Conservation (phyloP, 148 eudicot genomes). For the Nepenthes mirabilis region DNA sequence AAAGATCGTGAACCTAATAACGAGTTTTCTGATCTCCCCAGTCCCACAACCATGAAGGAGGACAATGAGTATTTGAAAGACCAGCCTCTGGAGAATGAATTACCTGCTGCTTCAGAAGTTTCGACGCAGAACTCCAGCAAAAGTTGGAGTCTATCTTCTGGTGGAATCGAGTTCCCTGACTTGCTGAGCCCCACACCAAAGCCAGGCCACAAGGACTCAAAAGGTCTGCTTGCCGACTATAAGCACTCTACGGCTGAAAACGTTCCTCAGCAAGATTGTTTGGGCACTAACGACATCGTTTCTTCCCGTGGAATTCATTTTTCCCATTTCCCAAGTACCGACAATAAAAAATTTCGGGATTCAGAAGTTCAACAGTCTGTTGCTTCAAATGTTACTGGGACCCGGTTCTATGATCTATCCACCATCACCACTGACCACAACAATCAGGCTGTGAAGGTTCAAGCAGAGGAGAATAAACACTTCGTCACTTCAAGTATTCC, state of each 20-base stretch:
- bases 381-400: conserved; percentile 17
- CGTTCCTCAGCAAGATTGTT: no score
- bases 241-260: no score
- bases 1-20: conserved; percentile 15
- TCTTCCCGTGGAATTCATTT: no score
- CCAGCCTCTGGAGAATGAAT: conserved; percentile 6
- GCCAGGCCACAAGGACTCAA: no score
- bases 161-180: no score
- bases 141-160: no score
- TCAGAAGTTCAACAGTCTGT: conserved; percentile 18
- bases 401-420: conserved; percentile 20
- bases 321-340: no score
- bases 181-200: no score
- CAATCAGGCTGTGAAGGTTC: conserved; percentile 15
- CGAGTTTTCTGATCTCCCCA: conserved; percentile 12
- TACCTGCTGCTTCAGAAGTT: not conserved
- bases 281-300: no score
- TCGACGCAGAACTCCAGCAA: no score
- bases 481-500: conserved; percentile 16
- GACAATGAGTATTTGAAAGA: conserved; percentile 11
- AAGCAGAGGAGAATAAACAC: conserved; percentile 17
- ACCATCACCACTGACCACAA: conserved; percentile 21
- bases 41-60: conserved; percentile 8
- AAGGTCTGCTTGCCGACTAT: no score
- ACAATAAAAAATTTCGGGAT: no score